Evolutionary conservation across 1,284 basidiomycete genomes (phyloP), one percentile per base, ranked within the genome.

Genomic region (Cutaneotrichosporon arboriforme): DNA sequence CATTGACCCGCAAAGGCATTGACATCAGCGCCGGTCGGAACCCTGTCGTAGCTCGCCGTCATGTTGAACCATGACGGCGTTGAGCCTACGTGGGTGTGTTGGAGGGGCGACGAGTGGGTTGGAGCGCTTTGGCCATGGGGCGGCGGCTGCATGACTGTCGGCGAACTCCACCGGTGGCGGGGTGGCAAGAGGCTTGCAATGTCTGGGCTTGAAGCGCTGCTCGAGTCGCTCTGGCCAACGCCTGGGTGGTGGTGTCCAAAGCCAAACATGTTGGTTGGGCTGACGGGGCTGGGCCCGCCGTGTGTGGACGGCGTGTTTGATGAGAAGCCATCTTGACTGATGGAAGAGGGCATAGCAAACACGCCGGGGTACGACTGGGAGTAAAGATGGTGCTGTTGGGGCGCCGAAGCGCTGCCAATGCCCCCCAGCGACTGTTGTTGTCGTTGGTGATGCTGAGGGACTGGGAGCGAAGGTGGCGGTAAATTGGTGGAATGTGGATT

Each of bases 131-230:
- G 13, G 41, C 12, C 21, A 12, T 23, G 41, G 41, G 14, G 41
- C 14, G 8, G 12, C 13, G 12, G 41, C 13, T 14, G 41, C 21
- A 15, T 43, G 41, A 31, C 22, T 4, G 22, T 15, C 4, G 41
- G 41, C 12, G 41, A 43, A 13, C 41, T 21, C 41, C 41, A 43
- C 20, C 23, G 41, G 14, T 46, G 45, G 13, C 35, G 34, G 17
- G 45, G 35, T 36, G 45, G 34, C 34, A 46, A 20, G 12, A 46
- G 33, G 15, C 45, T 36, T 21, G 34, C 35, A 37, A 46, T 46
- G 45, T 46, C 45, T 4, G 44, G 45, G 20, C 34, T 36, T n/a
- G 45, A 46, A 12, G 34, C 34, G 5, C 34, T 13, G 45, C 34
- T 37, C 20, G 45, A 46, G 15, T 46, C 45, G 45, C 45, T 46